Evolutionary conservation across 192 early-diverging fungal species (phyloP).

Genomic region (Rhizophagus prolifer): DNA sequence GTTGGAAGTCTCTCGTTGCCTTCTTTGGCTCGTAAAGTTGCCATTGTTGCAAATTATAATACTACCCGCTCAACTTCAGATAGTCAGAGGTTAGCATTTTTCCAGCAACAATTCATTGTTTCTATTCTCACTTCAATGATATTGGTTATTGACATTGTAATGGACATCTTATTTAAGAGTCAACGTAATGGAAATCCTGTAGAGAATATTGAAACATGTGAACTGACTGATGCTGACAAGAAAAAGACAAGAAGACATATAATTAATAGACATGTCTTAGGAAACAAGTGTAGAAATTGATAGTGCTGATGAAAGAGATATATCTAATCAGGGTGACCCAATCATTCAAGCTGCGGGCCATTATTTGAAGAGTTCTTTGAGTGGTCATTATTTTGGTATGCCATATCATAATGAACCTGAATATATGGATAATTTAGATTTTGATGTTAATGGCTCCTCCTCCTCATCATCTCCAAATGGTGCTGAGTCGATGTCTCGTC

Average conservation of each 20-base stretch:
- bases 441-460: not conserved
- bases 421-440: not conserved
- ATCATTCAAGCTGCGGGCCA: conserved; percentile 6
- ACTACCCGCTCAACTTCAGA: conserved; percentile 39
- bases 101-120: conserved; percentile 38
- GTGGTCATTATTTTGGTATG: not conserved
- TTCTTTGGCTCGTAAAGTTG: conserved; percentile 17
- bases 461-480: not conserved
- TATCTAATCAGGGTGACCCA: conserved; percentile 19
- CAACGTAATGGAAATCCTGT: conserved; percentile 42
- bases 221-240: not conserved
- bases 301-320: conserved; percentile 16
- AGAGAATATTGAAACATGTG: conserved; percentile 6
- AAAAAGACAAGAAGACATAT: conserved; percentile 2
- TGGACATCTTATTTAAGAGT: conserved; percentile 46
- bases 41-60: conserved; percentile 34
- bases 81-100: conserved; percentile 32
- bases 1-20: not conserved
- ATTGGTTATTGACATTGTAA: conserved; percentile 40
- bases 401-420: conserved; percentile 26
- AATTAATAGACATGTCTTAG: not conserved
- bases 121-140: conserved; percentile 39
- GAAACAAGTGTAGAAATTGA: not conserved
- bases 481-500: not conserved
- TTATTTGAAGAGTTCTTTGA: conserved; percentile 19